These are phyloP conservation scores for Pleoardoris graminearum DNA, from an alignment of 2,329 filamentous ascomycete species.

Conservation along the genomic window DNA sequence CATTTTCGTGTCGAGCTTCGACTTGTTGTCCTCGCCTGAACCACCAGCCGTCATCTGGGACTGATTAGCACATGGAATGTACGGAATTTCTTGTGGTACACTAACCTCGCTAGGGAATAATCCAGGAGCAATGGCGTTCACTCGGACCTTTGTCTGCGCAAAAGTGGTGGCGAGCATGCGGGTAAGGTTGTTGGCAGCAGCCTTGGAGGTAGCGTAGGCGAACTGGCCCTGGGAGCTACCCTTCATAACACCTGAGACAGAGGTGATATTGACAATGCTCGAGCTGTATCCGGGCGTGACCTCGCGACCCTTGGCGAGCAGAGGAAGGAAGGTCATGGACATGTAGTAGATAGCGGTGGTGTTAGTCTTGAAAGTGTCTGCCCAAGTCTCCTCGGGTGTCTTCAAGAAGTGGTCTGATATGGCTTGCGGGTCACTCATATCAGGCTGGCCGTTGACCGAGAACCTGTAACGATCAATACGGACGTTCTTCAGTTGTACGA, in stretches of 20 bases:
- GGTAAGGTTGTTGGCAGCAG: constrained; percentile 51
- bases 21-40: constrained; percentile 54
- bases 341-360: constrained; percentile 57
- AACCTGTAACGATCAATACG: constrained; percentile 28
- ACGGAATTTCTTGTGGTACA: neutral
- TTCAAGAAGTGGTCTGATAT: constrained; percentile 57
- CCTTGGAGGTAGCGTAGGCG: constrained; percentile 57
- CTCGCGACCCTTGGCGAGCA: constrained; percentile 55
- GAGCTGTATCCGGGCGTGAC: constrained; percentile 54
- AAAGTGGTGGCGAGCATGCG: constrained; percentile 54
- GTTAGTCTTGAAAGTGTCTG: constrained; percentile 57
- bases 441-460: constrained; percentile 52
- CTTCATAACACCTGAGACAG: constrained; percentile 58
- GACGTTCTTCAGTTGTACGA: too few relatives aligned
- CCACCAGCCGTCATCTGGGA: constrained; percentile 56
- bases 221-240: constrained; percentile 56
- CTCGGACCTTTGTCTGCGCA: constrained; percentile 48
- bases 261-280: constrained; percentile 58
- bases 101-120: constrained; percentile 47
- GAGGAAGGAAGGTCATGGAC: constrained; percentile 58
- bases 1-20: constrained; percentile 45
- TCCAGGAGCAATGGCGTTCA: constrained; percentile 51
- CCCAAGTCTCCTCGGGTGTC: constrained; percentile 52
- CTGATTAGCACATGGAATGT: constrained; percentile 23
- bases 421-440: constrained; percentile 52